Base-by-base conservation (phyloP, 257 asterid genomes). In the Gentiana straminea region DNA sequence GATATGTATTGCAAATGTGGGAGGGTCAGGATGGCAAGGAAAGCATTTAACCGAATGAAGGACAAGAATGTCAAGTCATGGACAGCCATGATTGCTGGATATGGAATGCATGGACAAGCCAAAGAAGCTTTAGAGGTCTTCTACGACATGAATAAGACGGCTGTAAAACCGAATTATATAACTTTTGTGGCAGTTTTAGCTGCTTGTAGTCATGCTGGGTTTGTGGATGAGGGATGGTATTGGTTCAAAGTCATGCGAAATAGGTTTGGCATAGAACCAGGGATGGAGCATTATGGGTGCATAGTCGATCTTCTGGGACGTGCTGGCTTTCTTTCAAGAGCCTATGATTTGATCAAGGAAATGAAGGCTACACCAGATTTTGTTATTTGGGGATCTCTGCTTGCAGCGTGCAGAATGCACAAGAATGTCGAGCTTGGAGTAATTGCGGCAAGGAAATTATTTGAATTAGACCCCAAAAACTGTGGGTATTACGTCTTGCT, bases 1-100 rank as follows among this genome's bases (percentile, higher is more conserved):
- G 95, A 85, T 77, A 85, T 92, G 98, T 92, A 88, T 72, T 78
- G 93, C 86, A 92, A 85, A 75, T 83, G 93, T 33, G 98, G 98
- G 58, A 78, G 86, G 68, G 77, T 83, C 33, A 64, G 59, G 47
- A 67, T 66, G 75, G 97, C 95, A 10, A 88, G 88, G 77, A 72
- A 72, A 53, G 81, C 77, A 36, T 92, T 92, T 41, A 64, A 80
- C 52, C 75, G 81, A 70, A 83, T 87, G 93, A 73, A 65, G 11
- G 79, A 46, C 32, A 92, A 78, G 80, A 92, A 92, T 59, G 86
- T 88, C 13, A 92, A 81, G 71, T 76, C 95, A 39, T 92, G 98
- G 95, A 75, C 97, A 4, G 94, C 98, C 55, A 66, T 92, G 94
- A 80, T 92, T 63, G 83, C 95, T 54, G 97, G 98, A 49, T 88